Conservation (phyloP, 352 stramenopile species). For the Phytophthora boehmeriae region DNA sequence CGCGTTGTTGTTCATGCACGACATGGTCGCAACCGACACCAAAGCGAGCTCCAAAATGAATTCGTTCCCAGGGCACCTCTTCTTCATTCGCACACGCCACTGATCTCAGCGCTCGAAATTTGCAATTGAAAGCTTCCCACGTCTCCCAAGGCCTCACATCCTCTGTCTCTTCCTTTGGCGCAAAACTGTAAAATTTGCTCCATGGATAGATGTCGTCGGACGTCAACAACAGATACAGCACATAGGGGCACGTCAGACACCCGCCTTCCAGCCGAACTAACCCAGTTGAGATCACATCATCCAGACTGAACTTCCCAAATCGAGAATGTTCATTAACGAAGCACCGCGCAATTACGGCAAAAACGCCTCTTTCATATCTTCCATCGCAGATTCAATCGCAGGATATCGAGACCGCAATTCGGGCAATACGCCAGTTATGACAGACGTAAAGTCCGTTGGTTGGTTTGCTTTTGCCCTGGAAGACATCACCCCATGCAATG, state of each 20-base stretch:
- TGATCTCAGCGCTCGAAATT: conserved; percentile 24
- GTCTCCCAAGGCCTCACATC: conserved; percentile 17
- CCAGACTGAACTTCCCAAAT: conserved; percentile 23
- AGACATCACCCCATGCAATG: conserved; percentile 22
- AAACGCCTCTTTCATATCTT: conserved; percentile 24
- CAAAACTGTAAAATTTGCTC: conserved; percentile 3
- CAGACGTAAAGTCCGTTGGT: background rate
- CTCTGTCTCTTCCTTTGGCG: background rate
- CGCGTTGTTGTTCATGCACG: conserved; percentile 14
- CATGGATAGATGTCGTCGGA: conserved; percentile 14
- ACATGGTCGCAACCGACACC: conserved; percentile 6
- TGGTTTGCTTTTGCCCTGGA: too few relatives aligned
- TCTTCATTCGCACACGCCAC: background rate
- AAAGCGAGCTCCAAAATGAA: conserved; percentile 25
- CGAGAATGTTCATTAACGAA: conserved; percentile 11
- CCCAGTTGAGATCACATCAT: conserved; percentile 25
- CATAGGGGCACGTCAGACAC: conserved; percentile 11
- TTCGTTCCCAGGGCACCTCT: conserved; percentile 7
- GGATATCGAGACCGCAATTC: conserved; percentile 9
- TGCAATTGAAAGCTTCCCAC: conserved; percentile 21
- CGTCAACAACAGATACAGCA: conserved; percentile 26
- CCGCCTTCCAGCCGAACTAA: conserved; percentile 13
- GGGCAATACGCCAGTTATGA: conserved; percentile 4
- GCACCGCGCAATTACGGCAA: conserved; percentile 22
- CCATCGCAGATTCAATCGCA: conserved; percentile 17